Conservation (phyloP, 2,329 filamentous ascomycete species). For the Ramichloridium luteum region DNA sequence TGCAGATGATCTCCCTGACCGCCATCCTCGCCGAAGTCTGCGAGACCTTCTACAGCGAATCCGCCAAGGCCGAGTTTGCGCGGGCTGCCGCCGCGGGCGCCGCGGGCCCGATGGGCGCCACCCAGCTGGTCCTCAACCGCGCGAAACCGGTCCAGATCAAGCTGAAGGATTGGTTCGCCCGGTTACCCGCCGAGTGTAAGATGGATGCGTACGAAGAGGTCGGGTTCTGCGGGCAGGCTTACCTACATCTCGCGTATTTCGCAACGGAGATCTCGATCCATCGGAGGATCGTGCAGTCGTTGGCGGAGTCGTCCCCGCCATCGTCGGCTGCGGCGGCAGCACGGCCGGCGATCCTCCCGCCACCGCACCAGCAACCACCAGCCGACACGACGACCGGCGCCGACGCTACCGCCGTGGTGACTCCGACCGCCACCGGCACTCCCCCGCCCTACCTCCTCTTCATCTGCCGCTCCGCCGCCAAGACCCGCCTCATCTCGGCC, state of each 20-base stretch:
- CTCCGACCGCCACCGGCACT: conserved; percentile 26
- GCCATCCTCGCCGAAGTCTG: conserved; percentile 68
- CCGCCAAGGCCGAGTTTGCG: conserved; percentile 57
- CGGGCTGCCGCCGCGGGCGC: conserved; percentile 54
- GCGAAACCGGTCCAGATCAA: conserved; percentile 75
- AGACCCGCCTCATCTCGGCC: conserved; percentile 83
- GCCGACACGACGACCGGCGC: no score
- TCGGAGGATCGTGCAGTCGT: conserved; percentile 74
- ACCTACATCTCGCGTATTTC: conserved; percentile 84
- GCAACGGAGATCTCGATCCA: conserved; percentile 90
- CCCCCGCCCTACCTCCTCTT: conserved; percentile 70
- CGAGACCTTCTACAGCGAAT: conserved; percentile 70
- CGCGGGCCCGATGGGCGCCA: conserved; percentile 42
- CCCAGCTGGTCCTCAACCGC: conserved; percentile 58
- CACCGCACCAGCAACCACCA: no score
- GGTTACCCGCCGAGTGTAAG: conserved; percentile 48
- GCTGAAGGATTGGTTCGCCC: conserved; percentile 70
- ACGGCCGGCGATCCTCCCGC: no score
- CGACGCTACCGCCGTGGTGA: no score
- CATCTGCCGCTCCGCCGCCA: conserved; percentile 86
- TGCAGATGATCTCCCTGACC: conserved; percentile 63
- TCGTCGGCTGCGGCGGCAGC: no score
- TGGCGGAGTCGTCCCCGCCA: conserved; percentile 41
- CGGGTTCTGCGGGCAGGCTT: conserved; percentile 30
- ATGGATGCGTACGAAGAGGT: conserved; percentile 44